Evolutionary conservation across 768 basidiomycete species (phyloP).

Genomic region (Podaxis sp.): DNA sequence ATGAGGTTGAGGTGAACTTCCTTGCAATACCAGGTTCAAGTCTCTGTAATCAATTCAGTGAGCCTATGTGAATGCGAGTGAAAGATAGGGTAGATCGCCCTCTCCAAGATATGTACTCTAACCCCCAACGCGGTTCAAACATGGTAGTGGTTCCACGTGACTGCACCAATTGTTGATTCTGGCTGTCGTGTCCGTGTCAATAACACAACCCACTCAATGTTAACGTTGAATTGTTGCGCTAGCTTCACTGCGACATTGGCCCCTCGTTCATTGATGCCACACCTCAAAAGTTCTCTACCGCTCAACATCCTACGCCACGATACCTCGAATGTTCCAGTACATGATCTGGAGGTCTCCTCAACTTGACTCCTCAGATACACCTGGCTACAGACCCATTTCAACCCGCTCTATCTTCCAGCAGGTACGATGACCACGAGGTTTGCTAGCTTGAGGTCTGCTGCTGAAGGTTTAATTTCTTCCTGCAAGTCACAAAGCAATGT

Average conservation of each 20-base stretch:
- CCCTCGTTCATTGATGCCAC: too few relatives aligned
- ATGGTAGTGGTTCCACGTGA: conserved; percentile 2
- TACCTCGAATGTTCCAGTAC: too few relatives aligned
- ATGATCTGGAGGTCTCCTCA: too few relatives aligned
- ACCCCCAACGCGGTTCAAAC: conserved; percentile 3
- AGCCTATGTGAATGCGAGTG: not conserved
- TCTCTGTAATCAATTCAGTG: not conserved
- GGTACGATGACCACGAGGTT: not conserved
- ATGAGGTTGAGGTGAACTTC: not conserved
- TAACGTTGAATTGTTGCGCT: too few relatives aligned
- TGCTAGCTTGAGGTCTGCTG: not conserved
- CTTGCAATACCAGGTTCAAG: not conserved
- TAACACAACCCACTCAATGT: too few relatives aligned
- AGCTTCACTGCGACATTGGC: too few relatives aligned
- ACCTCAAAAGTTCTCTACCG: too few relatives aligned
- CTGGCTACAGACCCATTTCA: not conserved
- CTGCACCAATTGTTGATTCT: not conserved
- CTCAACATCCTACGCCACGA: too few relatives aligned
- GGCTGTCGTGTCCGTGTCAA: too few relatives aligned
- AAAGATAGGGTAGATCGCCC: not conserved
- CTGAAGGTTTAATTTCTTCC: not conserved
- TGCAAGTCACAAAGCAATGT: not conserved
- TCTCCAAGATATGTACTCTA: not conserved
- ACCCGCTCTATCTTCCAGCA: not conserved
- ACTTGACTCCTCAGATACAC: too few relatives aligned